Evolutionary conservation across 2,329 filamentous ascomycete species (phyloP), one percentile per base, ranked within the genome.

Genomic region (Diatrype stigma): DNA sequence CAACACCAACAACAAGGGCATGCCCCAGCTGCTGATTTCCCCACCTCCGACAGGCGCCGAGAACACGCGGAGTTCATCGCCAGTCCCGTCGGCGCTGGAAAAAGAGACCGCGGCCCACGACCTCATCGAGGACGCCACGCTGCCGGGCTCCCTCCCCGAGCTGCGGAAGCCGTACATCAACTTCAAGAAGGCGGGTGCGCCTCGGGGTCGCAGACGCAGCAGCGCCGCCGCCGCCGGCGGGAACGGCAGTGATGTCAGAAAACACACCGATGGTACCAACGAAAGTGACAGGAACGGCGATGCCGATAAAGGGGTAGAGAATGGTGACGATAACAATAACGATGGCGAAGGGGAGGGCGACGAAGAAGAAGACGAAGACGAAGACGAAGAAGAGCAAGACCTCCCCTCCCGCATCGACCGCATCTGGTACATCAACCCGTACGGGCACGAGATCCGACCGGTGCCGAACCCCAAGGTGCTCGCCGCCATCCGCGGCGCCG

Each of bases 391-490:
- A 37, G 86, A 90, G 56, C 83, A 89, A 54, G 89, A 93, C 49
- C 76, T 97, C 1, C 81, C 89, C 0, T 79, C 87, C 0, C 80
- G 89, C 26, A 96, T 97, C 59, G 77, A 85, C 49, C 75, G 92
- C 2, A 79, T 97, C 30, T 97, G 91, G 90, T 97, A 97, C 73
- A 97, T 97, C 73, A 97, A 96, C 64, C 93, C 93, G 0, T 97
- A 96, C 67, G 93, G 93, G n/a, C 90, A 96, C 66, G 92, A 96
- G 69, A 96, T 97, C 59, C 83, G 86, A 17, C 89, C 92, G 0
- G 80, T 85, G 0, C 88, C 90, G 2, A 97, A 96, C 62, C 85
- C 90, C 0, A 85, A 90, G 47, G 90, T 93, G 0, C 61, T 96
- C 0, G 79, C 83, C 7, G 83, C 90, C 0, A 68, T 97, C 1